These are phyloP conservation scores for Diaporthe sp. DNA, from an alignment of 2,329 filamentous ascomycete species.

Conservation along the genomic window DNA sequence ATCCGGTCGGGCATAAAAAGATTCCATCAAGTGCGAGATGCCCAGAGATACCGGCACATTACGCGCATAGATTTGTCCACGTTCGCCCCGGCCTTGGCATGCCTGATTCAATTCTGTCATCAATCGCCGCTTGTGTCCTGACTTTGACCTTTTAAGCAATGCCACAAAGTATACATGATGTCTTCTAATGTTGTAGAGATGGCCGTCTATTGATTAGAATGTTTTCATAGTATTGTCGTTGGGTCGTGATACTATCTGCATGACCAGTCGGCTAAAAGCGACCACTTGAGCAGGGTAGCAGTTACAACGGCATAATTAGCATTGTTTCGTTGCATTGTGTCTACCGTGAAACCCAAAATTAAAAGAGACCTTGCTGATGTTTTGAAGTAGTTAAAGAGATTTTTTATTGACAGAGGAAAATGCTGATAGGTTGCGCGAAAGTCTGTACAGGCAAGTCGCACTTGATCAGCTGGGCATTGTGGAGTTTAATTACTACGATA, in stretches of 20 bases:
- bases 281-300: neutral
- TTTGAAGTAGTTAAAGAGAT: neutral
- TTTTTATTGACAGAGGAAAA: neutral
- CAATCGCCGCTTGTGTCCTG: neutral
- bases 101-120: neutral
- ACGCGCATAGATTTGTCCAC: slow-evolving; percentile 12
- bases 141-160: neutral
- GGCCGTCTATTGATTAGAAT: neutral
- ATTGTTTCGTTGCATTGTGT: neutral
- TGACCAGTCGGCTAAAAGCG: neutral
- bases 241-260: neutral
- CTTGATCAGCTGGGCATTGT: neutral
- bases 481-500: neutral
- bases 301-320: neutral
- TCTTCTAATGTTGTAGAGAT: neutral
- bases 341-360: neutral
- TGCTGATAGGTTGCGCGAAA: neutral
- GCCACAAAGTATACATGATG: neutral
- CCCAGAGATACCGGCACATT: slow-evolving; percentile 1
- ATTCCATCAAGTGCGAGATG: neutral
- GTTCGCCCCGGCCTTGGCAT: neutral
- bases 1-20: neutral
- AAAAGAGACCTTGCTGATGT: neutral
- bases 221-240: neutral
- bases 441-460: neutral